Conservation (phyloP, 257 asterid genomes). For the Anisodus tanguticus region DNA sequence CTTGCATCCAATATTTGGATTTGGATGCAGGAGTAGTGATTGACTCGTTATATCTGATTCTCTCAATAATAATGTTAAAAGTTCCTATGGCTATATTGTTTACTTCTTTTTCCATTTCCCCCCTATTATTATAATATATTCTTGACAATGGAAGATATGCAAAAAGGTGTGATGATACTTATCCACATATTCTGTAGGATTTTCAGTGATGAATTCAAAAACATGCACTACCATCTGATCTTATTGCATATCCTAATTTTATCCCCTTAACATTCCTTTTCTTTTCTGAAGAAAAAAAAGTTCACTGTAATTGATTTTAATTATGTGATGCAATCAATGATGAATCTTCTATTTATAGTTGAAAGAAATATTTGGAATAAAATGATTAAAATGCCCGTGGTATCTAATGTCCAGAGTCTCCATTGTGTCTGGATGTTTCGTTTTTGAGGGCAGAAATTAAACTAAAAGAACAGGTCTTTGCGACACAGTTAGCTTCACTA, state of each 20-base stretch:
- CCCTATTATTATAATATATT: too few species aligned
- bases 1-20: neutral
- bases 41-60: neutral
- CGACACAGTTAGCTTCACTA: constrained; percentile 57
- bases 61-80: neutral
- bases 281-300: neutral
- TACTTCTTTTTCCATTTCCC: too few species aligned
- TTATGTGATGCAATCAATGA: too few species aligned
- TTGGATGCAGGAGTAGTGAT: neutral
- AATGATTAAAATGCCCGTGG: constrained; percentile 40
- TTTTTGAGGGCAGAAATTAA: constrained; percentile 57
- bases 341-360: too few species aligned
- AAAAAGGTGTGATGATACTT: constrained; percentile 52
- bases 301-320: too few species aligned
- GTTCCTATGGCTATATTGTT: neutral
- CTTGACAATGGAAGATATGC: constrained; percentile 18
- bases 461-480: constrained; percentile 51
- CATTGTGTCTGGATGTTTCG: constrained; percentile 51
- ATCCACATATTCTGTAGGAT: constrained; percentile 57
- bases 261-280: too few species aligned
- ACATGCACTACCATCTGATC: constrained; percentile 95
- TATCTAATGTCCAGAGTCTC: constrained; percentile 51
- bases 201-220: neutral
- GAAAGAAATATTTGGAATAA: too few species aligned
- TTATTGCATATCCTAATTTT: constrained; percentile 31